A percentile compares a stretch with the other conserved stretches of the same genome.
Conservation (phyloP, 2,329 filamentous ascomycete species). For the Paraphaeosphaeria minitans region DNA sequence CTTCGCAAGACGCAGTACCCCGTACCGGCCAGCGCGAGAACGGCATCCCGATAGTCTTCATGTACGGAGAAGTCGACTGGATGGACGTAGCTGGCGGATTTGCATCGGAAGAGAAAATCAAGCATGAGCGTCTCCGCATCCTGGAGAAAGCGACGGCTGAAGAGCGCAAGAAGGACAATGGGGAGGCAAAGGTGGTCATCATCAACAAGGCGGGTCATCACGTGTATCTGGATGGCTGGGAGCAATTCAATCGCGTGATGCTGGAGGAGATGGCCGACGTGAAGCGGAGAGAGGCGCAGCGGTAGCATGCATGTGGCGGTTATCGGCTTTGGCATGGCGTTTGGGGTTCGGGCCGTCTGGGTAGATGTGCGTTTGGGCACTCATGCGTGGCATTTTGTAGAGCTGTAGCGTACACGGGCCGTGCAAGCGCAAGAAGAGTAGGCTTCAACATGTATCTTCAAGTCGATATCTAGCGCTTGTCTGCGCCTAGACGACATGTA, state of each 20-base stretch:
- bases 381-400: background rate
- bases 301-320: slow-evolving; percentile 3
- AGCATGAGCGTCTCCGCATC: slow-evolving; percentile 65
- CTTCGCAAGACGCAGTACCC: slow-evolving; percentile 11
- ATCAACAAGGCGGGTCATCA: slow-evolving; percentile 75
- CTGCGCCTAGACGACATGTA: no score
- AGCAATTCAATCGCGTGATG: slow-evolving; percentile 72
- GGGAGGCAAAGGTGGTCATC: slow-evolving; percentile 80
- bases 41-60: slow-evolving; percentile 82
- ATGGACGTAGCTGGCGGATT: slow-evolving; percentile 92
- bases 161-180: slow-evolving; percentile 74
- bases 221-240: slow-evolving; percentile 71
- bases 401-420: background rate
- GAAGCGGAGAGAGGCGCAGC: slow-evolving; percentile 44
- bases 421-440: background rate
- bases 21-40: slow-evolving; percentile 55
- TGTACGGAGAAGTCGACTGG: slow-evolving; percentile 99
- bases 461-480: background rate
- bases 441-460: background rate
- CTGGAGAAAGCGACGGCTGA: slow-evolving; percentile 68
- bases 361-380: background rate
- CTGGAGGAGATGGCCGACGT: slow-evolving; percentile 70
- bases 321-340: slow-evolving; percentile 9
- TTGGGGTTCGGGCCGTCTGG: slow-evolving; percentile 6
- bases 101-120: slow-evolving; percentile 78